phyloP scores from a whole-genome alignment of 1,139 yeast species.

The Blastobotrys arbuscula region DNA sequence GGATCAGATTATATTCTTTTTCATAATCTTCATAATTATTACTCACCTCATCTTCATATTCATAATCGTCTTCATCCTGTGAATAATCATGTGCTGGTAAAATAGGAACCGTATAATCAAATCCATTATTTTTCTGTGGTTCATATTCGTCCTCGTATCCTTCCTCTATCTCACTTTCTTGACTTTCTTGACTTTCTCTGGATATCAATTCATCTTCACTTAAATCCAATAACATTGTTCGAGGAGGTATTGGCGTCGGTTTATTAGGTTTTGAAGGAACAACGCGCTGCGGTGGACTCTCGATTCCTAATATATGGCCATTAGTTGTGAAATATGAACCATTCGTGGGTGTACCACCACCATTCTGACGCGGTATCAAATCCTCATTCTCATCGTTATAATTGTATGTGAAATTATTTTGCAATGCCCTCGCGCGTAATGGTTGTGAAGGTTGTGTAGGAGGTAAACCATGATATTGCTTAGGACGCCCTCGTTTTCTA shows the following conservation, averaged over 20 bases:
- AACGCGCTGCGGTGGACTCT: background rate
- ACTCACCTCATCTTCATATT: slow-evolving; percentile 10
- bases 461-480: slow-evolving; percentile 13
- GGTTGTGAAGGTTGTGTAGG: slow-evolving; percentile 17
- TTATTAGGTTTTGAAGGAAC: background rate
- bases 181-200: background rate
- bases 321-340: background rate
- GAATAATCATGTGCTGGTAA: slow-evolving; percentile 12
- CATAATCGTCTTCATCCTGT: slow-evolving; percentile 2
- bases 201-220: background rate
- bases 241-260: slow-evolving; percentile 3
- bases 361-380: slow-evolving; percentile 7
- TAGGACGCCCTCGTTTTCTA: slow-evolving; percentile 12
- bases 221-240: background rate
- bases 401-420: background rate
- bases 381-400: slow-evolving; percentile 7
- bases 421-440: slow-evolving; percentile 1
- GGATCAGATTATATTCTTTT: slow-evolving; percentile 10
- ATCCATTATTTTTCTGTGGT: background rate
- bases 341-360: background rate
- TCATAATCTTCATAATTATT: slow-evolving; percentile 11
- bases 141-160: slow-evolving; percentile 1
- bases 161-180: slow-evolving; percentile 1
- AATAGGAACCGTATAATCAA: slow-evolving; percentile 12
- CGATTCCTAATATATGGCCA: background rate